Percentiles rank a stretch among this genome's conserved stretches.
Conservation (phyloP, 176 grass and related monocot genomes). For the Oryza punctata region DNA sequence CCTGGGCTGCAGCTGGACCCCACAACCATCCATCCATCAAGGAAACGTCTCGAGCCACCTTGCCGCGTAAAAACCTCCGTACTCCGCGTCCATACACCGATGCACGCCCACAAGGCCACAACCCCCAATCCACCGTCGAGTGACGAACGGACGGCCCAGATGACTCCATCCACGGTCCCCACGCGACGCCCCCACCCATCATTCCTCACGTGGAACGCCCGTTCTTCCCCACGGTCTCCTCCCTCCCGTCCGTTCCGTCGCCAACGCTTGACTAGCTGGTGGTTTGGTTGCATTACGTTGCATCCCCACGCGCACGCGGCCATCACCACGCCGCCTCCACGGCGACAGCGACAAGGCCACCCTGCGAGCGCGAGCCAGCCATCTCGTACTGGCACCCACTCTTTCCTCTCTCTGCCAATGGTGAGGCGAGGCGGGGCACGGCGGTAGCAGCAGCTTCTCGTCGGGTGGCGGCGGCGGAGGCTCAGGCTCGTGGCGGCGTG, state of each 20-base stretch:
- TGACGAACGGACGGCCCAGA: background rate
- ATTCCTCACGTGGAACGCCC: background rate
- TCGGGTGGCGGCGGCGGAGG: background rate
- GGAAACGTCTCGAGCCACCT: no score
- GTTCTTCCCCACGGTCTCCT: background rate
- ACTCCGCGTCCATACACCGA: background rate
- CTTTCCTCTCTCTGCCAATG: conserved; percentile 32
- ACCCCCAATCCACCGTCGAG: background rate
- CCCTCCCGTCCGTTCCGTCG: conserved; percentile 7
- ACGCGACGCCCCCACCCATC: background rate
- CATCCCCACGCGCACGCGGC: no score
- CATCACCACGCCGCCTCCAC: background rate
- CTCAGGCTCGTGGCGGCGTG: background rate
- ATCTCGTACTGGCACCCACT: background rate
- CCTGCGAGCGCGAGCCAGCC: background rate
- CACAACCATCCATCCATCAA: no score
- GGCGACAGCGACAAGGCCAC: conserved; percentile 15
- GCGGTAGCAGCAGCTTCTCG: background rate
- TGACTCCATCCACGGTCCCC: background rate
- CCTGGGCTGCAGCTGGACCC: background rate
- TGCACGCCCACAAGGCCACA: background rate
- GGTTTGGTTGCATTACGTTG: no score
- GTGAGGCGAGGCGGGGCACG: background rate
- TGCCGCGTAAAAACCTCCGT: background rate
- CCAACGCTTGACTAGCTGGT: background rate